A percentile compares a stretch with the other conserved stretches of the same genome.
These are phyloP conservation scores for Gnaphalium uliginosum DNA, from an alignment of 129 eudicot species.

Conservation along the genomic window DNA sequence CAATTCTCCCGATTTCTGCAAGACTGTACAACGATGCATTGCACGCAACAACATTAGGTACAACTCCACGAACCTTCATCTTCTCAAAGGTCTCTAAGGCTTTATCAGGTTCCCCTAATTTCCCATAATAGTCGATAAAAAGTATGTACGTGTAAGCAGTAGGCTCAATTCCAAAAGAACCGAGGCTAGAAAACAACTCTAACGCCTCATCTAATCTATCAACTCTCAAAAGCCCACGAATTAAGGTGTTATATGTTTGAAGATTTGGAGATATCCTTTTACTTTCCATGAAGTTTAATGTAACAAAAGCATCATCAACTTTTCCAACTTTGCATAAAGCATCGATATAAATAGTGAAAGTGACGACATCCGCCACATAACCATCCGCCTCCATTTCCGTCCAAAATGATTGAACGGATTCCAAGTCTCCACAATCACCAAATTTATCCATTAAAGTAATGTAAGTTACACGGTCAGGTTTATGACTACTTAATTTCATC, in stretches of 20 bases:
- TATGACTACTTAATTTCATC: conserved; percentile 73
- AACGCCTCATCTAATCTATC: conserved; percentile 64
- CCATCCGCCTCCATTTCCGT: conserved; percentile 85
- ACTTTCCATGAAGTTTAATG: conserved; percentile 57
- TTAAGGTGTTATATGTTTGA: conserved; percentile 80
- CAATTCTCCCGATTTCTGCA: conserved; percentile 70
- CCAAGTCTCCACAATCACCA: conserved; percentile 74
- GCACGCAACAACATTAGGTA: conserved; percentile 82
- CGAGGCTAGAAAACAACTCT: conserved; percentile 57
- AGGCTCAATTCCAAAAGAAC: conserved; percentile 49
- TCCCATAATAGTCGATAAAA: conserved; percentile 89
- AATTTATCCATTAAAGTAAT: conserved; percentile 83
- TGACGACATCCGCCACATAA: conserved; percentile 74
- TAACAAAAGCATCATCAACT: conserved; percentile 66
- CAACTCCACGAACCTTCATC: conserved; percentile 84
- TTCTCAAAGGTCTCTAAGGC: conserved; percentile 78
- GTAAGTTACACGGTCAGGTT: conserved; percentile 90
- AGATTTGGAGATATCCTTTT: conserved; percentile 70
- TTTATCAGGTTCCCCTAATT: conserved; percentile 70
- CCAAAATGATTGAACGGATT: conserved; percentile 66
- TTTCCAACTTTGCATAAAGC: conserved; percentile 84
- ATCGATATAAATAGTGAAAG: conserved; percentile 74
- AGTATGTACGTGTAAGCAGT: conserved; percentile 79
- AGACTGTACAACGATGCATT: conserved; percentile 91
- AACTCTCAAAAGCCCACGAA: conserved; percentile 72